Evolutionary conservation across 331 rosid species (phyloP), one percentile per base, ranked within the genome.

Genomic region (Rosa hybrid): DNA sequence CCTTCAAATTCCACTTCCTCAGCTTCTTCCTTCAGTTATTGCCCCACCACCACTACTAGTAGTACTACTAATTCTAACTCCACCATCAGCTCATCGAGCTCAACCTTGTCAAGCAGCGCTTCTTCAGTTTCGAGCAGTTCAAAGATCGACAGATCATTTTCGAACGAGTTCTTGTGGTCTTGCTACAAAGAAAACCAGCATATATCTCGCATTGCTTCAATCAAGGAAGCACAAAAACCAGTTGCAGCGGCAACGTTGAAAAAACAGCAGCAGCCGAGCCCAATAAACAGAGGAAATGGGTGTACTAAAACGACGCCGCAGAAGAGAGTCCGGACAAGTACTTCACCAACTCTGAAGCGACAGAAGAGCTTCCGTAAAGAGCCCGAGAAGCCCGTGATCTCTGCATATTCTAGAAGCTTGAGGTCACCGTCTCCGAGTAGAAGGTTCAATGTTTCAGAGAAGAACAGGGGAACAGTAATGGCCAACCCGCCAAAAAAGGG

Each of bases 121-220:
- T 78, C 88, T 23, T 88, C 97, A 3, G 30, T 74, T 12, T 80
- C 84, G 6, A 62, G 67, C 12, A 62, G 62, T 78, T 87, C 92
- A 3, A 90, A 86, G 78, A 89, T 90, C 9, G 89, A 89, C 7
- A 39, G 84, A 18, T 88, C 94, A 8, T 93, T 87, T 88, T 90
- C 98, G 39, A 92, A 93, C 64, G 91, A 96, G 8, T 91, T 85
- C 82, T 81, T 89, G 44, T 80, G 84, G 86, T 89, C 98, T 0
- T 88, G 94, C 25, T 90, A 89, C 85, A 89, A 86, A 23, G 93
- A 93, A 27, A 95, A 90, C 80, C 92, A 92, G 0, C 97, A 91
- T 50, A 81, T 93, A 34, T 21, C 84, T 68, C 94, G 90, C 7
- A 89, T 93, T 64, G 87, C 83, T 78, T 89, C 94, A 5, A 81